Conservation (phyloP, 305 asterid species). For the Petunia hybrid region DNA sequence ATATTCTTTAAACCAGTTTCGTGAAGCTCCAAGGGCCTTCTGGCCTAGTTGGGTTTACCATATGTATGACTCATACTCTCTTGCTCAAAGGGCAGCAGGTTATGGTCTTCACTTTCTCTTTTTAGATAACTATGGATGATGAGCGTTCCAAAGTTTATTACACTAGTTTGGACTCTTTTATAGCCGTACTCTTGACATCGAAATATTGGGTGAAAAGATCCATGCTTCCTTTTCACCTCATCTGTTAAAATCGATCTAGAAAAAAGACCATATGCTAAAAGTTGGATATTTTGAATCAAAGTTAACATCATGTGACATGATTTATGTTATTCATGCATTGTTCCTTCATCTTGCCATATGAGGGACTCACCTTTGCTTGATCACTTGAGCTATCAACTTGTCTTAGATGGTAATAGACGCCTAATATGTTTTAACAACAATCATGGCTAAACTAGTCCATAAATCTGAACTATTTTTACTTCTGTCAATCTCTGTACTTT, state of each 20-base stretch:
- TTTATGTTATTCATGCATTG: constrained; percentile 18
- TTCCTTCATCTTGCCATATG: not conserved
- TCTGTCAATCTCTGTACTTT: not conserved
- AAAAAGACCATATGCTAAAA: not conserved
- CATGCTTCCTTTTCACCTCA: not conserved
- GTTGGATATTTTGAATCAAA: not conserved
- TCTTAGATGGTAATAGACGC: not conserved
- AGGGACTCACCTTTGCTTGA: constrained; percentile 12
- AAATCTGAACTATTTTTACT: not conserved
- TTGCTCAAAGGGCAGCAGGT: constrained; percentile 94
- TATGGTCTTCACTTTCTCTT: constrained; percentile 35
- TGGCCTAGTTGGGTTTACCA: constrained; percentile 96
- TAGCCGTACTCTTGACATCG: constrained; percentile 9
- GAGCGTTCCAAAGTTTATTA: constrained; percentile 4
- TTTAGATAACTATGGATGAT: constrained; percentile 29
- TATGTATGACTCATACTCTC: constrained; percentile 84
- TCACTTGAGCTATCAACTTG: constrained; percentile 5
- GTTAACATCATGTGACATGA: not conserved
- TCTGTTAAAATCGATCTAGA: not conserved
- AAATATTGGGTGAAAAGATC: constrained; percentile 6
- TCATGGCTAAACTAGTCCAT: constrained; percentile 15
- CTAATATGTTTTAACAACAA: constrained; percentile 2
- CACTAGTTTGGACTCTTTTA: constrained; percentile 20
- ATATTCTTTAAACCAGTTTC: constrained; percentile 52
- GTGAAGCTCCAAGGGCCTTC: constrained; percentile 79